Percentiles rank a stretch among this genome's conserved stretches.
These are phyloP conservation scores for Nothomitra cinnamomea DNA, from an alignment of 2,329 filamentous ascomycete genomes.

Conservation along the genomic window DNA sequence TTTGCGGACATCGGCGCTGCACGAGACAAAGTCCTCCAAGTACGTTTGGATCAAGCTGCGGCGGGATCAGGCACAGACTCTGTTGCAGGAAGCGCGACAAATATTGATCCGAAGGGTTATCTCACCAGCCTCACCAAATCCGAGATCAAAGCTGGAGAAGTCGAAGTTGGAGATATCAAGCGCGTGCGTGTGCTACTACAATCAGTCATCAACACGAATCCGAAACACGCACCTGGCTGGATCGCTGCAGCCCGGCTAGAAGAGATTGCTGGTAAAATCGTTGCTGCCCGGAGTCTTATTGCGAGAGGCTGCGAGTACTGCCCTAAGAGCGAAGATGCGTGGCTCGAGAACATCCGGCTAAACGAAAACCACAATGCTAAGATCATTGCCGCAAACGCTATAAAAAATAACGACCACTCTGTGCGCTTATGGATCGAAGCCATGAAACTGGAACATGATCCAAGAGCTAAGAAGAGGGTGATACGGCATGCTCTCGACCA, in stretches of 20 bases:
- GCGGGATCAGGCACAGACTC: slow-evolving; percentile 52
- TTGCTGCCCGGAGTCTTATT: slow-evolving; percentile 76
- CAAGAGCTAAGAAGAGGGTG: slow-evolving; percentile 78
- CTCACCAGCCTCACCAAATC: slow-evolving; percentile 79
- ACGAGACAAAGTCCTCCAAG: slow-evolving; percentile 86
- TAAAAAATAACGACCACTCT: slow-evolving; percentile 78
- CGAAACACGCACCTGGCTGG: slow-evolving; percentile 87
- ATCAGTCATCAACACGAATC: slow-evolving; percentile 93
- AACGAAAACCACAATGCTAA: slow-evolving; percentile 90
- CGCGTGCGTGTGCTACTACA: slow-evolving; percentile 83
- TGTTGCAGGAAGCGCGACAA: slow-evolving; percentile 64
- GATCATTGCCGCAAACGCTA: slow-evolving; percentile 83
- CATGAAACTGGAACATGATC: slow-evolving; percentile 75
- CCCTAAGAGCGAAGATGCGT: slow-evolving; percentile 85
- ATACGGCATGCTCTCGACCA: slow-evolving; percentile 81
- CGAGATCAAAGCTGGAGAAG: slow-evolving; percentile 60
- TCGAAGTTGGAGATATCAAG: slow-evolving; percentile 86
- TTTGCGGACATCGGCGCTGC: slow-evolving; percentile 96
- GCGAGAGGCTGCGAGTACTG: slow-evolving; percentile 77
- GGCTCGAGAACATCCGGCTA: slow-evolving; percentile 88
- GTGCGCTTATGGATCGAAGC: slow-evolving; percentile 89
- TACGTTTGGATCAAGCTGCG: slow-evolving; percentile 81
- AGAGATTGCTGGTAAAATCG: slow-evolving; percentile 80
- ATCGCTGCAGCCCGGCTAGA: slow-evolving; percentile 87
- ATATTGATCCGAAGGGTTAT: slow-evolving; percentile 89